These are phyloP conservation scores for Pseudocercospora fuligena DNA, from an alignment of 2,329 filamentous ascomycete genomes.

Conservation along the genomic window DNA sequence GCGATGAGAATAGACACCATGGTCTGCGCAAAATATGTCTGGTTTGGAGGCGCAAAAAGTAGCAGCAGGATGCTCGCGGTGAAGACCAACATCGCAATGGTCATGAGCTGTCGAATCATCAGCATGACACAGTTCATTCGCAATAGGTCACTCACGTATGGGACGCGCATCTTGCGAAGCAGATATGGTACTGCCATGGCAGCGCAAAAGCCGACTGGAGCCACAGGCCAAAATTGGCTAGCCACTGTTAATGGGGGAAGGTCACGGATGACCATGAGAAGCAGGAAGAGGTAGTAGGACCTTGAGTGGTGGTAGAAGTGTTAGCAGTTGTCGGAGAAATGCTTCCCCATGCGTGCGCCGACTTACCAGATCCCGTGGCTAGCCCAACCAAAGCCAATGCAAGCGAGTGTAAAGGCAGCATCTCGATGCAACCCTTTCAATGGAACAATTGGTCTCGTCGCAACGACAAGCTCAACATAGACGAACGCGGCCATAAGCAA, in stretches of 20 bases:
- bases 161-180: constrained; percentile 43
- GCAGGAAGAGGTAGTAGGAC: constrained; percentile 47
- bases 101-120: constrained; percentile 40
- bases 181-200: constrained; percentile 45
- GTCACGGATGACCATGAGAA: constrained; percentile 51
- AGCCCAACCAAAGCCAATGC: constrained; percentile 50
- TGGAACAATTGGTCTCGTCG: constrained; percentile 62
- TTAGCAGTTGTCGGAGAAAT: no score
- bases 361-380: constrained; percentile 28
- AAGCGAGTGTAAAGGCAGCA: constrained; percentile 61
- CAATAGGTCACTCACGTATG: constrained; percentile 32
- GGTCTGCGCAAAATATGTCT: constrained; percentile 68
- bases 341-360: no score
- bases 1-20: constrained; percentile 61
- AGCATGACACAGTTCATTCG: constrained; percentile 29
- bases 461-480: constrained; percentile 53
- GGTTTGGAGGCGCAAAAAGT: constrained; percentile 54
- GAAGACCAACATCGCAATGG: constrained; percentile 46
- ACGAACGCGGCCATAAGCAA: constrained; percentile 61
- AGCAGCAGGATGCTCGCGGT: constrained; percentile 46
- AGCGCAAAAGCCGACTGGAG: constrained; percentile 51
- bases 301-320: not conserved
- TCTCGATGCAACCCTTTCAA: constrained; percentile 56
- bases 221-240: constrained; percentile 52
- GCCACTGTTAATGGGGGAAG: constrained; percentile 50